These are phyloP conservation scores for Erysimum cheiranthoides DNA, from an alignment of 345 rosid genomes.

Conservation along the genomic window DNA sequence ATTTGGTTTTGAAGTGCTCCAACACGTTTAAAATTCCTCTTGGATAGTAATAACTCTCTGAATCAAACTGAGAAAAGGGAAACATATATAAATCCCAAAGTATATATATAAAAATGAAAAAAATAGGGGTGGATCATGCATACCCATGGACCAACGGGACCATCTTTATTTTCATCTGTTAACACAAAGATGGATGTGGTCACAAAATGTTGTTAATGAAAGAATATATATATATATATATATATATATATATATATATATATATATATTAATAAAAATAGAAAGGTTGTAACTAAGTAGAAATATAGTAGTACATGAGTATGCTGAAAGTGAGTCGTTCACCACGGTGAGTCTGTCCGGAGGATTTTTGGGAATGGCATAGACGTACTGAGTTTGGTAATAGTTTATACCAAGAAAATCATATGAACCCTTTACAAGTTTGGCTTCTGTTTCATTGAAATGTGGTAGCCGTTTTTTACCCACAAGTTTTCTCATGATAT, in stretches of 20 bases:
- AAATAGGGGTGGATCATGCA: neutral
- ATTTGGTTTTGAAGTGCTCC: slow-evolving; percentile 8
- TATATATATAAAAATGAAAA: neutral
- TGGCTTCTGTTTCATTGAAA: slow-evolving; percentile 2
- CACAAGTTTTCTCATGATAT: slow-evolving; percentile 22
- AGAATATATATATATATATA: too few relatives aligned
- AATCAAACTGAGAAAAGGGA: slow-evolving; percentile 23
- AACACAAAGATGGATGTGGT: neutral
- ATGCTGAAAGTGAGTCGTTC: slow-evolving; percentile 4
- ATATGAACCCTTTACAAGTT: slow-evolving; percentile 28
- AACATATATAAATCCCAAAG: neutral
- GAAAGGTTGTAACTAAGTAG: too few relatives aligned
- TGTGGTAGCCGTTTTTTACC: slow-evolving; percentile 28
- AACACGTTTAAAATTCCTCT: slow-evolving; percentile 32
- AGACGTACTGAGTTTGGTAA: slow-evolving; percentile 31
- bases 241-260: too few relatives aligned
- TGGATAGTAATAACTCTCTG: neutral
- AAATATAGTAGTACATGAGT: too few relatives aligned
- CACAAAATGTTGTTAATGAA: too few relatives aligned
- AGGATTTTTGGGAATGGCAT: neutral
- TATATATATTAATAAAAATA: too few relatives aligned
- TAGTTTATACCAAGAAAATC: slow-evolving; percentile 44
- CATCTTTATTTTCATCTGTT: neutral
- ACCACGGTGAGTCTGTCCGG: neutral
- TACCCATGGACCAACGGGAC: slow-evolving; percentile 35